phyloP scores from a whole-genome alignment of 2,329 filamentous ascomycete species.

The Pezicula carpinea region DNA sequence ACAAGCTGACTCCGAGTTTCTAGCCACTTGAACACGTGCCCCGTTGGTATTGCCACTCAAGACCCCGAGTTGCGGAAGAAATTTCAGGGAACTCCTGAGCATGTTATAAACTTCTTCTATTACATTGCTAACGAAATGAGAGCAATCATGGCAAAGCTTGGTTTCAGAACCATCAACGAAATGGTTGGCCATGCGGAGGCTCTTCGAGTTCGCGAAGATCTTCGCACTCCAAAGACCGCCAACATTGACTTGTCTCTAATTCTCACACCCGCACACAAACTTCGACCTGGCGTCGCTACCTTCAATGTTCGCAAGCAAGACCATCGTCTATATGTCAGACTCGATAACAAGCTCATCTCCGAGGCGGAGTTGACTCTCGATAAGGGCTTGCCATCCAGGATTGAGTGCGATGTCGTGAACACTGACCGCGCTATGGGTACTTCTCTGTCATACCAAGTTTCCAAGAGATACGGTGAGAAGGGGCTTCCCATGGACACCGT shows the following conservation, averaged over 20 bases:
- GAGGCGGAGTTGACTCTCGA: conserved; percentile 93
- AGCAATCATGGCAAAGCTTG: conserved; percentile 94
- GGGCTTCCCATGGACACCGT: conserved; percentile 90
- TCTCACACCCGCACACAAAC: conserved; percentile 90
- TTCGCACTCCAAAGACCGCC: conserved; percentile 81
- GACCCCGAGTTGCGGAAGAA: conserved; percentile 93
- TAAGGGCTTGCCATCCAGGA: conserved; percentile 86
- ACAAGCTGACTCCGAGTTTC: conserved; percentile 9
- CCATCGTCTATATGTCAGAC: conserved; percentile 83
- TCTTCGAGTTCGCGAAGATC: conserved; percentile 80
- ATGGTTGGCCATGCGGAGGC: conserved; percentile 93
- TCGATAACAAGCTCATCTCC: conserved; percentile 96
- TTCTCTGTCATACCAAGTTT: conserved; percentile 93
- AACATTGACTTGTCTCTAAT: conserved; percentile 93
- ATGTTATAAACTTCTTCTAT: conserved; percentile 94
- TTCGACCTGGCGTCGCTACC: conserved; percentile 88
- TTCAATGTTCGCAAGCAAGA: conserved; percentile 99
- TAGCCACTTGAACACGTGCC: conserved; percentile 63
- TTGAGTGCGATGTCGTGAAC: conserved; percentile 95
- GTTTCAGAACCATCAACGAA: conserved; percentile 92
- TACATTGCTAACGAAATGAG: conserved; percentile 94
- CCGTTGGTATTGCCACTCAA: conserved; percentile 92
- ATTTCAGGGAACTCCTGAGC: conserved; percentile 87
- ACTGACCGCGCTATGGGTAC: conserved; percentile 92
- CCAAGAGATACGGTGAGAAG: conserved; percentile 83